Percentiles rank a stretch among this genome's conserved stretches.
Conservation (phyloP, 1,284 basidiomycete species). For the Leccinum pachyderme region DNA sequence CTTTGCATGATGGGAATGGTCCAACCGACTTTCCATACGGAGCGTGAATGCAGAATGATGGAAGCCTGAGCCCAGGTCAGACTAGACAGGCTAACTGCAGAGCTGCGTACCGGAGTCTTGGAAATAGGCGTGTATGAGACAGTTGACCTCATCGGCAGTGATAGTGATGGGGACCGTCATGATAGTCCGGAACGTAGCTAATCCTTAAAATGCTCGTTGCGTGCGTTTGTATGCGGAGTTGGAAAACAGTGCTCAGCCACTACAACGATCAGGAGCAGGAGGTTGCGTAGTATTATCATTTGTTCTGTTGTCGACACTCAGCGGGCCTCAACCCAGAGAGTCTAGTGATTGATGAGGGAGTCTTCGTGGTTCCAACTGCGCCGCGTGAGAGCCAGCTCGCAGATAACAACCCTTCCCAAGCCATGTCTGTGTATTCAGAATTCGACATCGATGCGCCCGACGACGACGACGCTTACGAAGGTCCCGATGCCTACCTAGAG, state of each 20-base stretch:
- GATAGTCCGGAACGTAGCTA: not conserved
- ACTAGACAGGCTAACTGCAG: not conserved
- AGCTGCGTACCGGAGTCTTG: conserved; percentile 64
- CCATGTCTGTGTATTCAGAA: conserved; percentile 26
- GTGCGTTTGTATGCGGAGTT: conserved; percentile 29
- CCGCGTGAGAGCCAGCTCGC: conserved; percentile 14
- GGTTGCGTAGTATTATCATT: not conserved
- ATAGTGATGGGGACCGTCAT: conserved; percentile 55
- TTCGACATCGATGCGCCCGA: conserved; percentile 26
- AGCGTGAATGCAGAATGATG: conserved; percentile 76
- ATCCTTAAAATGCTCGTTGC: no score
- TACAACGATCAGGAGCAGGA: no score
- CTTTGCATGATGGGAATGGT: conserved; percentile 60
- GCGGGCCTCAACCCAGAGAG: not conserved
- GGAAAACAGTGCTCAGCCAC: conserved; percentile 18
- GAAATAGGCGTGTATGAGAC: conserved; percentile 79
- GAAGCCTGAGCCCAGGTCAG: conserved; percentile 50
- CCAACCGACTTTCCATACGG: conserved; percentile 66
- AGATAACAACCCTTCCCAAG: conserved; percentile 4
- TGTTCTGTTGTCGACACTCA: not conserved
- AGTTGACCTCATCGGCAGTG: conserved; percentile 81
- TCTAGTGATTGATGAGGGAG: not conserved
- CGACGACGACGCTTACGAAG: conserved; percentile 33
- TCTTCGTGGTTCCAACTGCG: not conserved
- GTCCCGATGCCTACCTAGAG: conserved; percentile 31